Conservation (phyloP, 2,329 filamentous ascomycete genomes). For the Stemphylium beticola region DNA sequence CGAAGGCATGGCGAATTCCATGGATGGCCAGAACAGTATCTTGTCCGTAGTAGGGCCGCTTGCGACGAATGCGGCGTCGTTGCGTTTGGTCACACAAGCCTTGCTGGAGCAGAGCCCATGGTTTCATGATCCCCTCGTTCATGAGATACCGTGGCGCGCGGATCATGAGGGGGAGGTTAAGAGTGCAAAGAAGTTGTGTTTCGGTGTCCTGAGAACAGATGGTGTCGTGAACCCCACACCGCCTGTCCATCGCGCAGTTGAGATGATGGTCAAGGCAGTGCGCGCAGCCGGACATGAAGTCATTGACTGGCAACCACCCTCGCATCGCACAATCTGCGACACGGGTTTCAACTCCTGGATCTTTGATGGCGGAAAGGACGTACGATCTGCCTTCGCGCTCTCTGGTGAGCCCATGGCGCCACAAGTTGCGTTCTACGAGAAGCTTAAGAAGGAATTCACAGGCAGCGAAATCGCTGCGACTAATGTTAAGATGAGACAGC, state of each 20-base stretch:
- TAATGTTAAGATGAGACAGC: conserved; percentile 36
- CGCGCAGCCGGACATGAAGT: conserved; percentile 37
- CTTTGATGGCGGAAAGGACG: conserved; percentile 42
- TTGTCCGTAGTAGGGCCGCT: conserved; percentile 69
- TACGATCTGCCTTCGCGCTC: conserved; percentile 39
- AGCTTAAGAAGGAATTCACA: conserved; percentile 24
- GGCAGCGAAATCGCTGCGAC: conserved; percentile 43
- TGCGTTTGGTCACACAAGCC: conserved; percentile 63
- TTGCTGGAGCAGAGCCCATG: conserved; percentile 67
- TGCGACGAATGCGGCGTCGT: conserved; percentile 60
- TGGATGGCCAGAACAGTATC: conserved; percentile 69
- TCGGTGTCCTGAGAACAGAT: conserved; percentile 44
- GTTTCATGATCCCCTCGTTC: conserved; percentile 68
- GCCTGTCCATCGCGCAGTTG: conserved; percentile 45
- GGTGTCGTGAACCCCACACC: conserved; percentile 45
- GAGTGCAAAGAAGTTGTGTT: conserved; percentile 26
- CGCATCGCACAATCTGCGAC: conserved; percentile 30
- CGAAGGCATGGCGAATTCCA: conserved; percentile 61
- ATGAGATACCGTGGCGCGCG: conserved; percentile 70
- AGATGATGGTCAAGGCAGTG: conserved; percentile 32
- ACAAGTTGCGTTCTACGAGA: conserved; percentile 31
- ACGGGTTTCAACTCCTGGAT: conserved; percentile 34
- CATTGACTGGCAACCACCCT: conserved; percentile 35
- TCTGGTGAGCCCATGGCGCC: conserved; percentile 41
- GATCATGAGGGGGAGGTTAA: conserved; percentile 41